Percentiles rank a stretch among this genome's conserved stretches.
Evolutionary conservation across 257 asterid genomes (phyloP).

Genomic region (Solanum habrochaites): DNA sequence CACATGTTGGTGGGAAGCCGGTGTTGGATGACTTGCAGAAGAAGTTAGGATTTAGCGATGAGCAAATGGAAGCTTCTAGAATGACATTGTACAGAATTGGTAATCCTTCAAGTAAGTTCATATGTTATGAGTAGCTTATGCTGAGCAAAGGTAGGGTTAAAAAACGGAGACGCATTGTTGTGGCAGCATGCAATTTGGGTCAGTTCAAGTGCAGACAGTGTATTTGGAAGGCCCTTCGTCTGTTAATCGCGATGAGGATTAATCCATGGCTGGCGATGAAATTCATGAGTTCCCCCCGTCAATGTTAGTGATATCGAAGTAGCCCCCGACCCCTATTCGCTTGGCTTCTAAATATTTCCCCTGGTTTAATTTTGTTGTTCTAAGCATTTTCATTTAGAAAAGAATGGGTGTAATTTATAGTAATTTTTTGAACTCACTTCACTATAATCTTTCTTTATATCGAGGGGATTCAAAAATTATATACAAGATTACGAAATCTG

Average conservation of each 20-base stretch:
- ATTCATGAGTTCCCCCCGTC: constrained; percentile 24
- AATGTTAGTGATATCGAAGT: background rate
- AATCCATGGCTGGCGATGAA: constrained; percentile 33
- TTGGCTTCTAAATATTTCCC: background rate
- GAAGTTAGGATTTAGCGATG: constrained; percentile 13
- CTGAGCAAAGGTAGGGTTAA: constrained; percentile 31
- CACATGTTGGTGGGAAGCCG: constrained; percentile 28
- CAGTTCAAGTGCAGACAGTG: constrained; percentile 35
- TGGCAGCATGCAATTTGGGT: constrained; percentile 40
- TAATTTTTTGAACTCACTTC: background rate
- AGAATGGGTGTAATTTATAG: background rate
- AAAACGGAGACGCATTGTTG: constrained; percentile 23
- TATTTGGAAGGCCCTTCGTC: constrained; percentile 28
- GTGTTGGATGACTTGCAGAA: constrained; percentile 36
- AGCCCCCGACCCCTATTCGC: background rate
- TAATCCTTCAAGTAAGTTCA: constrained; percentile 30
- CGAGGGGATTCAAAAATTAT: background rate
- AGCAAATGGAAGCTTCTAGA: constrained; percentile 34
- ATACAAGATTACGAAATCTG: background rate
- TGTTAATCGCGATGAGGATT: constrained; percentile 11
- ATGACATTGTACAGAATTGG: constrained; percentile 37
- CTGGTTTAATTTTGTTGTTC: background rate
- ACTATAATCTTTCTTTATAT: background rate
- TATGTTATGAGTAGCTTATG: constrained; percentile 34
- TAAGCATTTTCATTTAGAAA: background rate